Evolutionary conservation across 352 stramenopile species (phyloP), one percentile per base, ranked within the genome.

Genomic region (Plasmopara muralis): DNA sequence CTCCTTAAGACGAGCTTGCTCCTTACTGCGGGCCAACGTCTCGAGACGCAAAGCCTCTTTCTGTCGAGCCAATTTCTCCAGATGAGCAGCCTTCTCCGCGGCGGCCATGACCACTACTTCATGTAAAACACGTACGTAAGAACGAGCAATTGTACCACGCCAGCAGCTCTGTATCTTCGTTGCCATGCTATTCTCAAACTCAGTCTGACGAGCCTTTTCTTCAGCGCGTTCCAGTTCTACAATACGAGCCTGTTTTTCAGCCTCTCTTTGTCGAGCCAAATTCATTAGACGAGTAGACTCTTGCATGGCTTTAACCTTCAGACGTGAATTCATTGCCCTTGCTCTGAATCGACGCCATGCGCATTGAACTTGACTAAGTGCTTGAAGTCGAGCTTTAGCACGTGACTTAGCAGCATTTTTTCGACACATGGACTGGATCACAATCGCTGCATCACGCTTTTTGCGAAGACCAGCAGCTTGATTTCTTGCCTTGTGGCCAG

Each of bases 321-420:
- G 3, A 25, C 20, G 20, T 25, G 20, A 25, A 25, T 3, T 3
- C 20, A 3, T 25, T 25, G 20, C 20, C 30, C 35, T 49, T 30
- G 69, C 63, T 28, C 51, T 18, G 2, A 34, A 42, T 45, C 56
- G 46, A 25, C 69, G 60, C 66, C 66, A 78, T 18, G 53, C 48
- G 30, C 62, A 74, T 37, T 77, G 68, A 37, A 77, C 15, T 25
- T 30, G 45, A 16, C 70, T 46, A 14, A 77, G 44, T 10, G 64
- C 39, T 0, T 51, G 33, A 12, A 63, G 43, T 35, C 66, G 57
- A 28, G 35, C 25, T 37, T 58, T n/a, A 30, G 57, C 60, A 15
- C 48, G n/a, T 2, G 20, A 35, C n/a, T 51, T 54, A 2, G 47
- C 57, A 44, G 30, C 20, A 31, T 53, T 59, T 3, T 28, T 49